phyloP scores from a whole-genome alignment of 2,329 filamentous ascomycete species.

The Sporothrix mexicana region DNA sequence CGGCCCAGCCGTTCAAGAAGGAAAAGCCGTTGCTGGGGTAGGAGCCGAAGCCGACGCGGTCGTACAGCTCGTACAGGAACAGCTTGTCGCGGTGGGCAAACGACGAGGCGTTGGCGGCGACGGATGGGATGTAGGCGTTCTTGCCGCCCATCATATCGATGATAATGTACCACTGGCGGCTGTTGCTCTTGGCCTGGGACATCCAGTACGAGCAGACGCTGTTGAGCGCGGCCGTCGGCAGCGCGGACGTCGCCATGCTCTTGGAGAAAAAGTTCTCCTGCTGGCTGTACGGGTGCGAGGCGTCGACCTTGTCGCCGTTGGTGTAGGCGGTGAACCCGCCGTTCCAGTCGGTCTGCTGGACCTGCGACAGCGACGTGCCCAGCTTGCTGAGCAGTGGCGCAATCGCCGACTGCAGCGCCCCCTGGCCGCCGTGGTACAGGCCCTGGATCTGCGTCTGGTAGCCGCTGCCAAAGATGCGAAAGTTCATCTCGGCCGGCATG shows the following conservation, averaged over 20 bases:
- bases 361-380: constrained; percentile 38
- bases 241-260: constrained; percentile 40
- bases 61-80: constrained; percentile 58
- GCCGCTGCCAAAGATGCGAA: constrained; percentile 41
- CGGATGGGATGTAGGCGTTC: constrained; percentile 47
- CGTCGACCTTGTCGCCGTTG: constrained; percentile 43
- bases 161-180: constrained; percentile 45
- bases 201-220: constrained; percentile 43
- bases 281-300: constrained; percentile 40
- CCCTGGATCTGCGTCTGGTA: constrained; percentile 42
- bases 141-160: constrained; percentile 46
- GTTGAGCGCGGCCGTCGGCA: constrained; percentile 40
- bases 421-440: constrained; percentile 40
- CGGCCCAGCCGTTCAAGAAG: constrained; percentile 52
- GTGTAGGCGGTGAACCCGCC: constrained; percentile 43
- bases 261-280: constrained; percentile 45
- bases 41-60: constrained; percentile 43
- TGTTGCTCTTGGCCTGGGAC: constrained; percentile 35
- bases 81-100: constrained; percentile 53
- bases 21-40: constrained; percentile 48
- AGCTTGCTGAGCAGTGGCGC: constrained; percentile 40
- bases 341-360: constrained; percentile 41
- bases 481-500: constrained; percentile 43
- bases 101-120: constrained; percentile 42
- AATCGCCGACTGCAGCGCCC: constrained; percentile 38